phyloP scores from a whole-genome alignment of 345 rosid genomes.

The Conringia planisiliqua region DNA sequence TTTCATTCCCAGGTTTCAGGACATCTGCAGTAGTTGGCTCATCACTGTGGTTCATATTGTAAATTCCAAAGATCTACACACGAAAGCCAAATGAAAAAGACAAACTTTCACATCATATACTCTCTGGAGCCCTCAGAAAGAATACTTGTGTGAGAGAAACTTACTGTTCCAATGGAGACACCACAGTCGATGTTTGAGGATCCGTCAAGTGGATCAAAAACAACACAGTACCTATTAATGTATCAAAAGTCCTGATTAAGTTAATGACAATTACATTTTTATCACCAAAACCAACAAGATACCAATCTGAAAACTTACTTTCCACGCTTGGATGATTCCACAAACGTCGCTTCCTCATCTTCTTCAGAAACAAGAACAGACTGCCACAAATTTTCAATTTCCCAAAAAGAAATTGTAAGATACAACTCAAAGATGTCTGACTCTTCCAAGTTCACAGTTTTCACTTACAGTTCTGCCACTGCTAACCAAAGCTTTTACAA shows the following conservation, averaged over 20 bases:
- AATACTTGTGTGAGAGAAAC: constrained; percentile 13
- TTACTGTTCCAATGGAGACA: constrained; percentile 95
- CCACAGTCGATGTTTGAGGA: constrained; percentile 98
- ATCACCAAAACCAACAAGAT: not conserved
- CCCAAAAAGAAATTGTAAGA: not conserved
- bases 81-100: constrained; percentile 27
- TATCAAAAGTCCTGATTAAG: not conserved
- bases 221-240: constrained; percentile 74
- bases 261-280: not conserved
- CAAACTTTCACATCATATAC: constrained; percentile 3
- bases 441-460: not conserved
- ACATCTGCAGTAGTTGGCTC: constrained; percentile 81
- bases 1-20: constrained; percentile 83
- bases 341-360: constrained; percentile 92
- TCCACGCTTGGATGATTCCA: constrained; percentile 72
- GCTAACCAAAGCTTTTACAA: constrained; percentile 89
- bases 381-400: constrained; percentile 35
- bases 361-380: constrained; percentile 97
- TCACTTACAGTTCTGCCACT: constrained; percentile 89
- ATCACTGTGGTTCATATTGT: constrained; percentile 56
- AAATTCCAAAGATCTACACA: constrained; percentile 90
- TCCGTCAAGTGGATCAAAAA: constrained; percentile 97
- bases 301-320: constrained; percentile 43
- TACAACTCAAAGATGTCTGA: not conserved
- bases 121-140: not conserved